phyloP scores from a whole-genome alignment of 2,329 filamentous ascomycete genomes.

The Chaetomiaceae sp. region DNA sequence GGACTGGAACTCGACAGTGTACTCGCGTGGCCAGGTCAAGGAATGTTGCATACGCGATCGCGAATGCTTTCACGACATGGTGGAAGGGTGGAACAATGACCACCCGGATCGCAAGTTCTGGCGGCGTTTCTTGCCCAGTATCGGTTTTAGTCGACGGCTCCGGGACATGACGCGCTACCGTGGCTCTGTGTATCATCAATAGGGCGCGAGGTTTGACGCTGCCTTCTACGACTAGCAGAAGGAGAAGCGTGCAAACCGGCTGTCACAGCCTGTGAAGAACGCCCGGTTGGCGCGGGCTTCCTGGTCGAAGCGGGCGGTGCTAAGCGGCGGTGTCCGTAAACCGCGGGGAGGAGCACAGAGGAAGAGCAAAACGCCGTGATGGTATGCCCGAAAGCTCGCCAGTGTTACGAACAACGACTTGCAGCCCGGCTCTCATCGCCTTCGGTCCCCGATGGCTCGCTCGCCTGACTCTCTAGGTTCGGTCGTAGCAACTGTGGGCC shows the following conservation, averaged over 20 bases:
- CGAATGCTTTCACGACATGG: background rate
- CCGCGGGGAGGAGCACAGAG: no score
- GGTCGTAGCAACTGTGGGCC: no score
- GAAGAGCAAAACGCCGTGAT: no score
- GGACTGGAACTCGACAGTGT: background rate
- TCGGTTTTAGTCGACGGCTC: background rate
- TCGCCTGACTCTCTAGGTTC: no score
- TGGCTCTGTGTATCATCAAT: background rate
- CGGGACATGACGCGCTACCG: background rate
- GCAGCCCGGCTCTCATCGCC: no score
- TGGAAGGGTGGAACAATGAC: background rate
- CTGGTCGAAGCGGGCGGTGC: background rate
- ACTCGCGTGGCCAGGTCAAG: background rate
- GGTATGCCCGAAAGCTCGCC: no score
- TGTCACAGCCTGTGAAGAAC: no score
- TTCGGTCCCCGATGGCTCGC: no score
- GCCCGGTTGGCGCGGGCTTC: background rate
- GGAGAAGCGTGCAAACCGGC: background rate
- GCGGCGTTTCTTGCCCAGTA: background rate
- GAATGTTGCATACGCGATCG: background rate
- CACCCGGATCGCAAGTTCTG: background rate
- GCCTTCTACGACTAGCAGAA: slow-evolving; percentile 1
- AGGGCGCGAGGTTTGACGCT: background rate
- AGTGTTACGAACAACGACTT: no score
- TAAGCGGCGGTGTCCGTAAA: no score